Evolutionary conservation across 768 basidiomycete genomes (phyloP), one percentile per base, ranked within the genome.

Genomic region (Termitomyces sp.): DNA sequence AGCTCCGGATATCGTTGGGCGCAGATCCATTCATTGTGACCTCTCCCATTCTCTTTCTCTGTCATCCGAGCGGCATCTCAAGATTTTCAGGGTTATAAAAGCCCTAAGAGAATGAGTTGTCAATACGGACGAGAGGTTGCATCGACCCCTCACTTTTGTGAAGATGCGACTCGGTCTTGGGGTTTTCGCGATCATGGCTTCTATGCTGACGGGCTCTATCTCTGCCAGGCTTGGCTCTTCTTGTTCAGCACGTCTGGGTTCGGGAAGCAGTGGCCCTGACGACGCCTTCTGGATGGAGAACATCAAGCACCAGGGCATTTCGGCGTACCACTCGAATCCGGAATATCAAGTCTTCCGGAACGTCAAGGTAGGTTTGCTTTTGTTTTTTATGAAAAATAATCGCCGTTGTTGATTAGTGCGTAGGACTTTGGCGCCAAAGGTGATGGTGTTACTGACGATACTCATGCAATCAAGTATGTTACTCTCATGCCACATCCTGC

Each of bases 401-500:
- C n/a, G n/a, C n/a, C 6, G 8, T 32, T 14, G 27, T 37, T 58
- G 44, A 36, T 63, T 39, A n/a, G 39, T 36, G 32, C 18, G 10
- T 39, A 74, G 73, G 73, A 78, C 46, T 75, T 76, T 61, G 74
- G 75, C 13, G 74, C 74, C 14, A 69, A 68, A 60, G 78, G 76
- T n/a, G 84, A 88, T 72, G 90, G 90, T 62, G 73, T 83, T 0
- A 78, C 83, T 1, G 90, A 92, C 62, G 90, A 92, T 61, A 89
- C 88, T 14, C 78, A 71, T 47, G 89, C 90, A 4, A 88, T 90
- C 71, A 89, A 88, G 87, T 86, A 61, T 43, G 69, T 46, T 31
- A 24, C 48, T 61, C 32, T 16, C n/a, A 9, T 26, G 7, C 31
- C 58, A 36, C 27, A 61, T 1, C n/a, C n/a, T 41, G 4, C n/a